These are phyloP conservation scores for Mycena pura DNA, from an alignment of 768 basidiomycete genomes.

Conservation along the genomic window DNA sequence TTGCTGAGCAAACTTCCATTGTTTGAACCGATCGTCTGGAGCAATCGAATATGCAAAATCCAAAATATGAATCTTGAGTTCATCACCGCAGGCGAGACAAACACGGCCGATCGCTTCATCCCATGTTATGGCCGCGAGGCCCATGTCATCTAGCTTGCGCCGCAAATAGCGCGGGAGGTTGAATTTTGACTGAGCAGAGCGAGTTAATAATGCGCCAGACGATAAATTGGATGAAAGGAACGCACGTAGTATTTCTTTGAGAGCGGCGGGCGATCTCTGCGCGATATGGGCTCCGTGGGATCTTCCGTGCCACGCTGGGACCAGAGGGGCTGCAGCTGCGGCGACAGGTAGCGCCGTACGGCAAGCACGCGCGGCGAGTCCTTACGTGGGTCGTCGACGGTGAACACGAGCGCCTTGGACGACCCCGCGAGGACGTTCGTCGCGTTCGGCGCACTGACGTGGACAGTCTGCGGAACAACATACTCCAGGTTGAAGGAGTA, in stretches of 20 bases:
- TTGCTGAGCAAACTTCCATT: conserved; percentile 41
- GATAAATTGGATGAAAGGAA: not conserved
- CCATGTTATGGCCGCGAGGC: conserved; percentile 62
- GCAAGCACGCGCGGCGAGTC: conserved; percentile 34
- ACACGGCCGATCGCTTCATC: conserved; percentile 71
- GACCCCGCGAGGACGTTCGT: conserved; percentile 50
- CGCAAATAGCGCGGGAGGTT: conserved; percentile 48
- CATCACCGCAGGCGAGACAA: conserved; percentile 53
- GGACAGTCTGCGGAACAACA: conserved; percentile 34
- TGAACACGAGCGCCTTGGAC: conserved; percentile 50
- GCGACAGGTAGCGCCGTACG: conserved; percentile 28
- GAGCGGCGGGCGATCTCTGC: conserved; percentile 20
- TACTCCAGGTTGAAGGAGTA: conserved; percentile 36
- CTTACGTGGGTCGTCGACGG: conserved; percentile 38
- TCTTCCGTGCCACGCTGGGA: conserved; percentile 21
- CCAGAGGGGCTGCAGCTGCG: conserved; percentile 22
- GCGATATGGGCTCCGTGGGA: conserved; percentile 24
- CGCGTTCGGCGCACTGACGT: conserved; percentile 33
- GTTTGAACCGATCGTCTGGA: conserved; percentile 36
- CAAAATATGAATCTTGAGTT: conserved; percentile 49
- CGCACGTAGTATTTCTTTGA: conserved; percentile 27
- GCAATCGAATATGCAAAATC: conserved; percentile 49
- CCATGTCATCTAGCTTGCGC: conserved; percentile 39
- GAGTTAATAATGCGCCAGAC: not conserved
- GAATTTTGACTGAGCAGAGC: conserved; percentile 32